Percentiles rank a stretch among this genome's conserved stretches.
phyloP scores from a whole-genome alignment of 2,329 filamentous ascomycete species.

The Paraconiothyrium sp. region DNA sequence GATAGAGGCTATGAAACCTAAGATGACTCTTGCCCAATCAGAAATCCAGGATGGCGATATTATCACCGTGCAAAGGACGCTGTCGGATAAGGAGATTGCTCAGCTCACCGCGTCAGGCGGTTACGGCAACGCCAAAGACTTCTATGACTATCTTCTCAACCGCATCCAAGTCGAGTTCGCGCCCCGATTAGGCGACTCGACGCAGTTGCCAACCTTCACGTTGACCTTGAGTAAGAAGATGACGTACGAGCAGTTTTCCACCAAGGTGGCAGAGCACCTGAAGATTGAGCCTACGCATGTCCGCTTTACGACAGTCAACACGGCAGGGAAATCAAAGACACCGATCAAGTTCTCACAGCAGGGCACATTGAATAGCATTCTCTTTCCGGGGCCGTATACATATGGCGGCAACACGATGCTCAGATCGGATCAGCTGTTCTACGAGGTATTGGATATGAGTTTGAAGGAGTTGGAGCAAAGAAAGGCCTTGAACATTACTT shows the following conservation, averaged over 20 bases:
- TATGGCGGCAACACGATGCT: slow-evolving; percentile 75
- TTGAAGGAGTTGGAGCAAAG: slow-evolving; percentile 92
- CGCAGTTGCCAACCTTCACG: slow-evolving; percentile 73
- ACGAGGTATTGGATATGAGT: slow-evolving; percentile 94
- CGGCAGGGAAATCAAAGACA: slow-evolving; percentile 78
- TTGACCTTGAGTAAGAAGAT: slow-evolving; percentile 87
- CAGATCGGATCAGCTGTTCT: slow-evolving; percentile 82
- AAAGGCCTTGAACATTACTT: slow-evolving; percentile 83
- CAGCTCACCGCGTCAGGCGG: slow-evolving; percentile 52
- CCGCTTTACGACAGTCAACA: slow-evolving; percentile 89
- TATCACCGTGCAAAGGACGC: slow-evolving; percentile 84
- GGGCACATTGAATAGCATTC: slow-evolving; percentile 79
- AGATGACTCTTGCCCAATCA: slow-evolving; percentile 86
- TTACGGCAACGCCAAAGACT: slow-evolving; percentile 77
- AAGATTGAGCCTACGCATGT: slow-evolving; percentile 84
- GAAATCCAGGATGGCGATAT: slow-evolving; percentile 98
- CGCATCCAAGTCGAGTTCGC: slow-evolving; percentile 81
- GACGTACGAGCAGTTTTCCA: slow-evolving; percentile 85
- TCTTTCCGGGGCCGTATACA: slow-evolving; percentile 75
- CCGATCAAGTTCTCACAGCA: slow-evolving; percentile 77
- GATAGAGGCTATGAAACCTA: slow-evolving; percentile 94
- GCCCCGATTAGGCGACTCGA: slow-evolving; percentile 66
- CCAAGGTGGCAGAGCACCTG: slow-evolving; percentile 82
- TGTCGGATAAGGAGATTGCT: slow-evolving; percentile 58
- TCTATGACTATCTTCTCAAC: slow-evolving; percentile 93